Conservation (phyloP, 768 basidiomycete genomes). For the Hericium rajendrae region DNA sequence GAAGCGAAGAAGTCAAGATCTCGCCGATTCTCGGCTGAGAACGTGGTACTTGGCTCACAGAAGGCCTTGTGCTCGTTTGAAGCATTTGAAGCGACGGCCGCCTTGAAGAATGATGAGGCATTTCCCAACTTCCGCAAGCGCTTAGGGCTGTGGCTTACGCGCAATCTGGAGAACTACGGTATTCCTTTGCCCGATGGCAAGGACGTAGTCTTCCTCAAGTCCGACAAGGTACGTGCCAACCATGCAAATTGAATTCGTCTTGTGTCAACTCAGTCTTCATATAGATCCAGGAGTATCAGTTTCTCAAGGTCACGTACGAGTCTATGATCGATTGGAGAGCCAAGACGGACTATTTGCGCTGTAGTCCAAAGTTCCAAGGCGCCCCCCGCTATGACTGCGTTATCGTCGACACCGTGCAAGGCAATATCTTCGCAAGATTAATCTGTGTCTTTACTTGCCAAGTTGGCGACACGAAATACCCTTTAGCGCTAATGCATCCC, state of each 20-base stretch:
- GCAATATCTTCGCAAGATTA: constrained; percentile 16
- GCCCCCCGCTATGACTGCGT: constrained; percentile 15
- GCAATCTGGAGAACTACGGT: neutral
- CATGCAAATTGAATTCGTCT: neutral
- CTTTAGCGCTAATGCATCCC: constrained; percentile 19
- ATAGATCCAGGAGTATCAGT: constrained; percentile 11
- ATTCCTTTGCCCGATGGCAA: neutral
- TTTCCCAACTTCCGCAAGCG: neutral
- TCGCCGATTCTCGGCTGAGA: neutral
- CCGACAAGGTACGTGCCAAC: neutral
- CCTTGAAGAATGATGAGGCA: neutral
- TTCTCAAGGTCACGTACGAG: neutral
- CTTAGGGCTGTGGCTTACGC: neutral
- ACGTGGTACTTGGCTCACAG: neutral
- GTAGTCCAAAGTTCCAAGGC: constrained; percentile 12
- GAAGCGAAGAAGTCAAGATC: neutral
- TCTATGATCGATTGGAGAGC: constrained; percentile 12
- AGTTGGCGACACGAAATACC: constrained; percentile 7
- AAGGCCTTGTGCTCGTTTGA: neutral
- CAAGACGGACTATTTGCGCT: constrained; percentile 9
- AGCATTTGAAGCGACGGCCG: neutral
- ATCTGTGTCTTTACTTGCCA: constrained; percentile 17
- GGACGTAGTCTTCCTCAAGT: neutral
- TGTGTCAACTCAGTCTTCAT: neutral
- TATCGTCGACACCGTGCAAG: constrained; percentile 15